A percentile compares a stretch with the other conserved stretches of the same genome.
These are phyloP conservation scores for Scheffersomyces titani DNA, from an alignment of 1,139 yeast species.

Conservation along the genomic window DNA sequence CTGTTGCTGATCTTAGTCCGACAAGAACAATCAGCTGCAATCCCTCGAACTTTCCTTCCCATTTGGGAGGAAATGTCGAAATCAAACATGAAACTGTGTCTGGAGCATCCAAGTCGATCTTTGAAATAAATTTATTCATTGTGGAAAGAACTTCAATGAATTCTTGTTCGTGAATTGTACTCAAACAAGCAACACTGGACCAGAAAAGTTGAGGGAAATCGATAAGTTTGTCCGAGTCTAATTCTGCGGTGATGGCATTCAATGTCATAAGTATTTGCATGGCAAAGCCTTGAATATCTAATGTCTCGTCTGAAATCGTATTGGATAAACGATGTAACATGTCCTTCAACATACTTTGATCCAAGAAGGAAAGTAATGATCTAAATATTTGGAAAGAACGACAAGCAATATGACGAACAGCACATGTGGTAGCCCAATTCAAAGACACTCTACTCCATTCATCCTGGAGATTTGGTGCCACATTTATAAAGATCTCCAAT, in stretches of 20 bases:
- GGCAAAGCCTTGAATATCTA: conserved; percentile 93
- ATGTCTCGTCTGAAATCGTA: conserved; percentile 85
- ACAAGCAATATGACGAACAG: conserved; percentile 96
- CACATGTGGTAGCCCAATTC: conserved; percentile 96
- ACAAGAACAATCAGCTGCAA: conserved; percentile 74
- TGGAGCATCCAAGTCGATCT: conserved; percentile 82
- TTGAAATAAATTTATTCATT: conserved; percentile 77
- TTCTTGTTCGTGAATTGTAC: conserved; percentile 90
- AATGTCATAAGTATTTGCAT: conserved; percentile 96
- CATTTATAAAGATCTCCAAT: conserved; percentile 54
- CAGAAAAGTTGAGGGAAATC: conserved; percentile 94
- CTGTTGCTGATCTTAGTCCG: conserved; percentile 79
- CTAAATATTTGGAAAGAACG: conserved; percentile 93
- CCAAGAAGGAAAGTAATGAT: conserved; percentile 73
- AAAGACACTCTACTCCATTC: conserved; percentile 87
- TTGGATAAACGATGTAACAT: conserved; percentile 92
- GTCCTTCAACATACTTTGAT: conserved; percentile 86
- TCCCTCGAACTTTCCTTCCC: conserved; percentile 96
- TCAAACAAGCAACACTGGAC: conserved; percentile 92
- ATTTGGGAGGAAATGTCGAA: conserved; percentile 87
- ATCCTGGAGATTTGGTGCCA: conserved; percentile 58
- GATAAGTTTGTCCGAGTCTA: conserved; percentile 73
- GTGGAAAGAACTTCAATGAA: conserved; percentile 85
- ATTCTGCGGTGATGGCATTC: conserved; percentile 86
- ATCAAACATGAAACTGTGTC: conserved; percentile 83